These are phyloP conservation scores for Kingdonia uniflora DNA, from an alignment of 164 flowering plant species.

Conservation along the genomic window DNA sequence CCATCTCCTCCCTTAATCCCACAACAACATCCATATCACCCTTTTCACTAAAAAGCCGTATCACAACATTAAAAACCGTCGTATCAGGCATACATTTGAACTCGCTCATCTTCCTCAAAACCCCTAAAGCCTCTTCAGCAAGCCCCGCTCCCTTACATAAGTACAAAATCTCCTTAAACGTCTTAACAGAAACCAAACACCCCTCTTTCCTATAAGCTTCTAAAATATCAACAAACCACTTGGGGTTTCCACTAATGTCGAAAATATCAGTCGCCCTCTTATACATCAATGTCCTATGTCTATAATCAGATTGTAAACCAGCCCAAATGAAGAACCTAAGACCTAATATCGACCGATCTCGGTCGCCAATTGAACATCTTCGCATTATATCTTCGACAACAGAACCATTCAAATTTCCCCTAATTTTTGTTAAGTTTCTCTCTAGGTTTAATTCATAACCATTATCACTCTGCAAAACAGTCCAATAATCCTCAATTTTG, in stretches of 20 bases:
- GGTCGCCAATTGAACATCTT: too few relatives aligned
- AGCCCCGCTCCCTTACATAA: neutral
- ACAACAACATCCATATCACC: neutral
- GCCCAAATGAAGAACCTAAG: too few relatives aligned
- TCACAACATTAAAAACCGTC: too few relatives aligned
- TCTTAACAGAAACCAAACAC: conserved; percentile 22
- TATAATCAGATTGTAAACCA: too few relatives aligned
- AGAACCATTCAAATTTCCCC: conserved; percentile 29
- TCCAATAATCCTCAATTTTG: conserved; percentile 28
- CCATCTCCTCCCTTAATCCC: conserved; percentile 79
- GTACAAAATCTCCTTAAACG: too few relatives aligned
- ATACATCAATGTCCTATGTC: conserved; percentile 30
- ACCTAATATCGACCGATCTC: too few relatives aligned
- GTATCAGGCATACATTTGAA: too few relatives aligned
- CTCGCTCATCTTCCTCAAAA: too few relatives aligned
- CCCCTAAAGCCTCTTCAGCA: neutral
- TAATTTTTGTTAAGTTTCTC: conserved; percentile 29
- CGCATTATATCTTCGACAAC: too few relatives aligned
- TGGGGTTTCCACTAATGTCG: conserved; percentile 25
- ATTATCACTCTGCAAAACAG: conserved; percentile 28
- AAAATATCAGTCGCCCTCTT: conserved; percentile 41
- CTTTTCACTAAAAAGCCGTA: neutral
- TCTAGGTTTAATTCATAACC: conserved; percentile 28
- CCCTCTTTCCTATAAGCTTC: conserved; percentile 41
- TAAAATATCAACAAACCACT: conserved; percentile 30